phyloP scores from a whole-genome alignment of 495 filamentous ascomycete species.

The Neurospora sp. region DNA sequence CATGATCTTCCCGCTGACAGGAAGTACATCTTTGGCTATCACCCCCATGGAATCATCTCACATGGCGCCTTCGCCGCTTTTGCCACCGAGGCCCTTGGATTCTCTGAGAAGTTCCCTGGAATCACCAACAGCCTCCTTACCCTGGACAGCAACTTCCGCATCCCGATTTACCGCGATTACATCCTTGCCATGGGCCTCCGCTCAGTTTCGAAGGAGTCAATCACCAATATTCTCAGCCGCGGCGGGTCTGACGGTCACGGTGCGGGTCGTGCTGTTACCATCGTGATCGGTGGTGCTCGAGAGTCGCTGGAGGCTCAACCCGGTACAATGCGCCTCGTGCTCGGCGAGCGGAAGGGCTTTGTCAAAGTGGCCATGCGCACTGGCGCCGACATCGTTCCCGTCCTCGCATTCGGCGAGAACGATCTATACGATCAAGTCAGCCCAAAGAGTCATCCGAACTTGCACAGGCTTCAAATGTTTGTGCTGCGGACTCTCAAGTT shows the following conservation, averaged over 20 bases:
- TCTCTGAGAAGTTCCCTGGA: constrained; percentile 83
- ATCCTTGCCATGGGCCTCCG: constrained; percentile 74
- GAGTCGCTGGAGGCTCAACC: constrained; percentile 86
- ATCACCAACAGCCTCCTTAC: constrained; percentile 90
- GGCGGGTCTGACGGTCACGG: constrained; percentile 71
- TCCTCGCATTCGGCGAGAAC: constrained; percentile 89
- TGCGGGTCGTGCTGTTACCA: constrained; percentile 94
- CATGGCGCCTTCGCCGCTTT: constrained; percentile 93
- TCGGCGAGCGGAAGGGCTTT: constrained; percentile 81
- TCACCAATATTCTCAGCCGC: constrained; percentile 70
- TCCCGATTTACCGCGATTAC: constrained; percentile 92
- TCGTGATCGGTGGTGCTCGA: constrained; percentile 85
- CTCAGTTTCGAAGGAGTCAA: constrained; percentile 82
- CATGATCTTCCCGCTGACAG: constrained; percentile 65
- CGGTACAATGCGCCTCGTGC: constrained; percentile 58
- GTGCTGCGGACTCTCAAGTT: constrained; percentile 83
- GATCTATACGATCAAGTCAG: constrained; percentile 85
- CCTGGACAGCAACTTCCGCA: constrained; percentile 85
- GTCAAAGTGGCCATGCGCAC: constrained; percentile 85
- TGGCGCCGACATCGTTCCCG: constrained; percentile 84
- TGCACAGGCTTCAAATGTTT: constrained; percentile 68
- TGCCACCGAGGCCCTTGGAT: constrained; percentile 81
- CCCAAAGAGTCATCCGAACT: constrained; percentile 55
- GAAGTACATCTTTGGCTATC: constrained; percentile 98
- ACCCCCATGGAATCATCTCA: constrained; percentile 93